Base-by-base conservation (phyloP, 2,329 filamentous ascomycete genomes). In the Acarospora socialis region DNA sequence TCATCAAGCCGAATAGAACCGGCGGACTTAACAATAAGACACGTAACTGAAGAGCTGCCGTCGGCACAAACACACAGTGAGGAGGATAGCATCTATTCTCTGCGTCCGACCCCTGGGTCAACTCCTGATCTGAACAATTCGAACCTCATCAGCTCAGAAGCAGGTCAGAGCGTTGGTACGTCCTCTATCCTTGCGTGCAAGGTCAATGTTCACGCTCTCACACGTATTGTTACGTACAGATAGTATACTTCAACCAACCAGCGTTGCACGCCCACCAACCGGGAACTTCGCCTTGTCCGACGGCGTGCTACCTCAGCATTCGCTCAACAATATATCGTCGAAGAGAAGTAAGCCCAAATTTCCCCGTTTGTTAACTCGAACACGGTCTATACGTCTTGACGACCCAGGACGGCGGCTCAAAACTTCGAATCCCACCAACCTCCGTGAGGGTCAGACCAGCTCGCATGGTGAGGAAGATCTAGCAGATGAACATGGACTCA, bases 401-500 rank as follows among this genome's bases (percentile, higher is more conserved):
- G 55, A 58, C n/a, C n/a, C n/a, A n/a, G n/a, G n/a, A n/a, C n/a
- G 21, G 34, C 37, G 25, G 22, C 38, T 39, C 19, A 45, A 33
- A 22, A 54, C 48, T 39, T 44, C 46, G 33, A 56, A 38, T 43
- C 48, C 6, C 46, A 46, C 26, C 20, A 23, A 43, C 49, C 15
- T 38, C 43, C 46, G 48, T 44, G 45, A 6, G 18, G 16, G 25
- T 20, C 10, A 18, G 8, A 6, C 28, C 12, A 32, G 13, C 12
- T 7, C 7, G 32, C 24, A 31, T 10, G 9, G 34, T 14, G 23
- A 37, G 5, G 33, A 27, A 45, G 41, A 40, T 14, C 48, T 46
- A 23, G 53, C 56, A 18, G 51, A 56, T 17, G 54, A 54, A 7
- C 55, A 58, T 17, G 59, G 64, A 10, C 58, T 73, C 32, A 76